These are phyloP conservation scores for Glaciozyma martinii DNA, from an alignment of 768 basidiomycete genomes.

Conservation along the genomic window DNA sequence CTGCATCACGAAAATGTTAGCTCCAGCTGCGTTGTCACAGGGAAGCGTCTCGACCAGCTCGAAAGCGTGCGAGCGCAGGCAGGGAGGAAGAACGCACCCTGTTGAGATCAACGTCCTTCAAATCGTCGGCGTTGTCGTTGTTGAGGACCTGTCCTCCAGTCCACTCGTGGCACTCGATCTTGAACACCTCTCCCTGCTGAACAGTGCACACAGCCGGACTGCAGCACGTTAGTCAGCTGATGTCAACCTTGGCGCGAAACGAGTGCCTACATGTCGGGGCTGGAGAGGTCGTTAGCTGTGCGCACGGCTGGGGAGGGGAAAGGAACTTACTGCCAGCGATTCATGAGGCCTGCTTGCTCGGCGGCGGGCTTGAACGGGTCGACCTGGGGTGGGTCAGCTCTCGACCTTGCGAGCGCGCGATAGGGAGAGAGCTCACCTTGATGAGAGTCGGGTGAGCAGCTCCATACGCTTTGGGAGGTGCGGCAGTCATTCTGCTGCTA, in stretches of 20 bases:
- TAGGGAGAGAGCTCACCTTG: background rate
- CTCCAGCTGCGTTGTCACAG: too few species aligned
- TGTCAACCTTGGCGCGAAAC: slow-evolving; percentile 53
- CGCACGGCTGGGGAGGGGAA: slow-evolving; percentile 51
- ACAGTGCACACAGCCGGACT: background rate
- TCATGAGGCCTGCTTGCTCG: slow-evolving; percentile 49
- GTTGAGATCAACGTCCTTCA: slow-evolving; percentile 56
- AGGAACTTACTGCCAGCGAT: slow-evolving; percentile 47
- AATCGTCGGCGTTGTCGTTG: slow-evolving; percentile 48
- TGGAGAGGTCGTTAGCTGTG: background rate
- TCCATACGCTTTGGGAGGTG: background rate
- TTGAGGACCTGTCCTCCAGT: slow-evolving; percentile 54
- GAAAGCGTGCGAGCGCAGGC: too few species aligned
- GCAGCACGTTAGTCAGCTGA: slow-evolving; percentile 48
- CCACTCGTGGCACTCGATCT: slow-evolving; percentile 57
- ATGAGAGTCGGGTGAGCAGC: slow-evolving; percentile 1
- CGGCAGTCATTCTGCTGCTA: background rate
- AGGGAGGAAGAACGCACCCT: slow-evolving; percentile 21
- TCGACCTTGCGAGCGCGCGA: background rate
- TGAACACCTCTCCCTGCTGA: slow-evolving; percentile 49
- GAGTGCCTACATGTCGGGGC: slow-evolving; percentile 46
- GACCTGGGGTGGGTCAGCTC: slow-evolving; percentile 37
- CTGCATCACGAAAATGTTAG: too few species aligned
- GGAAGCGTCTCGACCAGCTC: too few species aligned
- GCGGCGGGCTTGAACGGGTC: slow-evolving; percentile 57